Base-by-base conservation (phyloP, 1,284 basidiomycete genomes). In the Fomitopsis schrenkii region DNA sequence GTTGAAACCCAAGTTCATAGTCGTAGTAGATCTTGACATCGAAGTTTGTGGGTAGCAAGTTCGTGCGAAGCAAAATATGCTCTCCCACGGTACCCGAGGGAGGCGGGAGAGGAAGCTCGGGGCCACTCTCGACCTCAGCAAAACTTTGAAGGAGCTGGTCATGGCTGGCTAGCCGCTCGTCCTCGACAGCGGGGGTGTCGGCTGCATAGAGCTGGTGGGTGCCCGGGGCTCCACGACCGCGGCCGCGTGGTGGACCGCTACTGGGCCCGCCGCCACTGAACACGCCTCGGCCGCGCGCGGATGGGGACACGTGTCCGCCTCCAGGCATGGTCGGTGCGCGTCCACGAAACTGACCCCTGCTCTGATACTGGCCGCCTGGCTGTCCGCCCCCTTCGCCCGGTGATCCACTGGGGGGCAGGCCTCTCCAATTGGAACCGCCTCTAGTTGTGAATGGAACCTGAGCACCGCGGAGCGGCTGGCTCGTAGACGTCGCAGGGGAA, bases 51-150 rank as follows among this genome's bases (percentile, higher is more conserved):
- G 86, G 65, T 69, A 90, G 90, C 71, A 90, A 89, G 68, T 92
- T 92, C 41, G 88, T 77, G 0, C 89, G 80, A 8, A 91, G 72
- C 0, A 74, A 79, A 50, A 85, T 80, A 0, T 76, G 60, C 3
- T 61, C 77, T 2, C 90, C 90, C 0, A 73, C 66, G 0, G 81
- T 87, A 8, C 90, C 90, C 63, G 79, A 91, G 0, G 85, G 84
- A 0, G 88, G 88, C 7, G 90, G 83, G 3, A 84, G 74, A 5
- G 89, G 89, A 8, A 82, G 82, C 7, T 79, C 76, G 1, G 76
- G 74, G 8, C 71, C 61, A 1, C 73, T 67, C 14, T 74, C 62
- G 3, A 74, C 40, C 0, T 68, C 67, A 44, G 77, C 79, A 70
- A 89, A 82, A 0, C 77, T 71, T 1, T 71, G 67, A 30, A 87